Base-by-base conservation (phyloP, 352 stramenopile genomes). In the Phytophthora fragariae region DNA sequence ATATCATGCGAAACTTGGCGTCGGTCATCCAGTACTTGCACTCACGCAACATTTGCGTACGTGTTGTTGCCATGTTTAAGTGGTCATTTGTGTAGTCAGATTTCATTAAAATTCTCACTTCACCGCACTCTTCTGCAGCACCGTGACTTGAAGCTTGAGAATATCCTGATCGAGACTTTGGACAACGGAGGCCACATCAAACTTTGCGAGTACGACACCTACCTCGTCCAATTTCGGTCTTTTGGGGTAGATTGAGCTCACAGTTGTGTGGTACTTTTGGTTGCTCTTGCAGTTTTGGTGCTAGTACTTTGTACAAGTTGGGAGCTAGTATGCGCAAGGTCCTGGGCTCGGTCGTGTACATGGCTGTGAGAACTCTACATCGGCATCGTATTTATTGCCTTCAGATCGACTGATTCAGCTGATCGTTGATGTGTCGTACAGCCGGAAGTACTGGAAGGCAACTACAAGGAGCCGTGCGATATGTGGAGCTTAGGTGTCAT, bases 401-500 rank as follows among this genome's bases (percentile, higher is more conserved):
- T 12, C 44, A 6, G 44, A 50, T 21, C 4, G 44, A n/a, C 8
- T 21, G 0, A 21, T 21, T 3, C 24, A 27, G 1, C 6, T 44
- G 24, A 6, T 39, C 49, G 19, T 19, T 57, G 4, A 49, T 54
- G n/a, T 14, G 47, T 31, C 29, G 19, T 47, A 10, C 17, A 92
- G 85, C 85, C 83, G 19, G 82, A 92, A 60, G 84, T 92, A 1
- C 77, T 92, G 2, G 81, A 93, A 55, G 86, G 86, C 10, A 86
- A 92, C 66, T 93, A 93, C 72, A 92, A 77, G 47, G 79, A 92
- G 21, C 66, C 82, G 4, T 95, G 88, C 46, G 88, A 95, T 81
- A 80, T 94, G 29, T 95, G 88, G 86, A 95, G 88, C 67, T 82
- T 95, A 7, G 88, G 88, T 10, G 82, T 95, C 19, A 91, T 94